These are phyloP conservation scores for Trametes punicea DNA, from an alignment of 768 basidiomycete genomes.

Conservation along the genomic window DNA sequence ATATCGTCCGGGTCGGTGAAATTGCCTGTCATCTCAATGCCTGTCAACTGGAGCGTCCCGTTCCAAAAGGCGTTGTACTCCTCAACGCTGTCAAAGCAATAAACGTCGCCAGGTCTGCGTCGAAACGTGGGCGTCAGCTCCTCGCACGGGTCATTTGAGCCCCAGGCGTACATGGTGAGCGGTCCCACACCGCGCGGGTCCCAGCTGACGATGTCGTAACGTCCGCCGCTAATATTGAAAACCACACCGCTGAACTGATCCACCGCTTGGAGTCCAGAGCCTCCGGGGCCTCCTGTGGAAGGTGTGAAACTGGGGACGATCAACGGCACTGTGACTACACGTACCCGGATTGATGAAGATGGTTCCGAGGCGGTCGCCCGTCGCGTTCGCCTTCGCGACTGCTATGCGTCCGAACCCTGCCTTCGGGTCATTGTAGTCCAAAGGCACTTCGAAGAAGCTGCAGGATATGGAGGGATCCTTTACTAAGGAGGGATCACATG, in stretches of 20 bases:
- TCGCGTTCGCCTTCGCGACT: slow-evolving; percentile 1
- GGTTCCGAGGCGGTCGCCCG: background rate
- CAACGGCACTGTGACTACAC: background rate
- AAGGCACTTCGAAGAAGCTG: slow-evolving; percentile 1
- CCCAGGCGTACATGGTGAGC: slow-evolving; percentile 1
- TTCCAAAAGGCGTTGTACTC: slow-evolving; percentile 6
- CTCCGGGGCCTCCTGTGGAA: slow-evolving; percentile 9
- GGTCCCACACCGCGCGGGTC: slow-evolving; percentile 13
- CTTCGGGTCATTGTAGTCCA: slow-evolving; percentile 5
- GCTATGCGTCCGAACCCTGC: background rate
- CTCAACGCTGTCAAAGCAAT: slow-evolving; percentile 3
- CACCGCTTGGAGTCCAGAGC: background rate
- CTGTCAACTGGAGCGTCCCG: background rate
- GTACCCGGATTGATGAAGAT: slow-evolving; percentile 8
- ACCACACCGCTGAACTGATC: background rate
- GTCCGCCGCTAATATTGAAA: background rate
- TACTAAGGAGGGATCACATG: background rate
- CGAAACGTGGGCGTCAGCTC: background rate
- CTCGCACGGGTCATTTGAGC: background rate
- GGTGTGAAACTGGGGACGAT: too few relatives aligned
- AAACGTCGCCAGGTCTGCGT: slow-evolving; percentile 4
- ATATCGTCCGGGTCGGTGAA: slow-evolving; percentile 4
- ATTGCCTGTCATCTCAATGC: slow-evolving; percentile 6
- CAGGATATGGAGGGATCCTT: background rate
- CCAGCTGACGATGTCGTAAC: slow-evolving; percentile 15